Evolutionary conservation across 495 filamentous ascomycete genomes (phyloP), one percentile per base, ranked within the genome.

Genomic region (Melanomma pulvis-pyrius): DNA sequence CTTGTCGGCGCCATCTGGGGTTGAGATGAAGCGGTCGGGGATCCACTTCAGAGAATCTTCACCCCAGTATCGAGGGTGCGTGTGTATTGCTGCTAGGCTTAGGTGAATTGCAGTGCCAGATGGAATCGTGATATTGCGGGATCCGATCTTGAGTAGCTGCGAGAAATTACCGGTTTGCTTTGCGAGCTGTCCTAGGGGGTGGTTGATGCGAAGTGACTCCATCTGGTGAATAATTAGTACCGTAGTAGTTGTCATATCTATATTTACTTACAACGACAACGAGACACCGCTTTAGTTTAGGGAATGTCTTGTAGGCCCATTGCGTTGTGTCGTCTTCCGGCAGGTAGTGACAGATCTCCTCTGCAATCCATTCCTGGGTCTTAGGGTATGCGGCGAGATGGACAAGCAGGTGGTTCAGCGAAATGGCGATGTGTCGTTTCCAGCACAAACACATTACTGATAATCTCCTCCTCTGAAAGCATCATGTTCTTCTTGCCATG

Each of bases 401-500:
- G 2, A 55, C 50, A 15, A 74, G 48, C 3, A 50, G 46, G 12
- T 61, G 49, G 0, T 67, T 47, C 2, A 74, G 58, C 0, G 69
- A 54, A 8, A 68, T 72, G 0, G 73, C 69, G 11, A 71, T 75
- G 73, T 71, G 28, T 76, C 74, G 50, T 76, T 67, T 1, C 65
- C 69, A 0, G 69, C 69, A 75, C 70, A 29, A 75, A 75, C 30
- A 72, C 29, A 46, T 72, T 71, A 47, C 71, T 68, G 29, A 73
- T 61, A 12, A 74, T 71, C 28, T 75, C 65, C n/a, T 73, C 53
- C 36, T 62, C 62, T 8, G 69, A 70, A 5, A 74, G 65, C 0
- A 47, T 54, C 26, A 65, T 54, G 9, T 59, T 41, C 25, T 49
- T 41, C 13, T 53, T 36, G 11, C 13, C n/a, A 19, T 44, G 15